Percentiles rank a stretch among this genome's conserved stretches.
phyloP scores from a whole-genome alignment of 441 rosid genomes.

The Arabidopsis hybrid region DNA sequence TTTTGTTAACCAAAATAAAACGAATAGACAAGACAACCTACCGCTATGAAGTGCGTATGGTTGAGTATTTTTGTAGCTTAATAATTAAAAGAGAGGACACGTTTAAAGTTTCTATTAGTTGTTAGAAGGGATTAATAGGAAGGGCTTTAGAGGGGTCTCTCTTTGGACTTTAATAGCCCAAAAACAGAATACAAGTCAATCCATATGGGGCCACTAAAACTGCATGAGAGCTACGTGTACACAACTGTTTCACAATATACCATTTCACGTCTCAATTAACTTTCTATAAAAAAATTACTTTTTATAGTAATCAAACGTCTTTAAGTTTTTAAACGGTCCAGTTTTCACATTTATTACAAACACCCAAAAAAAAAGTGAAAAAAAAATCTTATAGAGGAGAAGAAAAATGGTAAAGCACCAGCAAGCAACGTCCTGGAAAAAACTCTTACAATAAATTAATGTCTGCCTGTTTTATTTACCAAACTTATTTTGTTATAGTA shows the following conservation, averaged over 20 bases:
- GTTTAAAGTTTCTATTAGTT: slow-evolving; percentile 5
- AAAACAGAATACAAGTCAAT: slow-evolving; percentile 42
- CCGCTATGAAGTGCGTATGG: neutral
- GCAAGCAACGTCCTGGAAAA: slow-evolving; percentile 18
- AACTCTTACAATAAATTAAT: slow-evolving; percentile 25
- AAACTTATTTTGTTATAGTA: neutral
- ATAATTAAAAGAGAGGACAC: neutral
- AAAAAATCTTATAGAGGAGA: neutral
- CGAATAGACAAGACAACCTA: neutral
- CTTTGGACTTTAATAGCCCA: slow-evolving; percentile 38
- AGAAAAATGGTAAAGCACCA: neutral
- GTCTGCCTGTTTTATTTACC: slow-evolving; percentile 24
- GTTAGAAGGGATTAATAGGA: neutral
- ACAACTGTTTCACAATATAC: slow-evolving; percentile 14
- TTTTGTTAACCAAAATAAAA: neutral
- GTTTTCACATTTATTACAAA: slow-evolving; percentile 35
- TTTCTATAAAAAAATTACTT: neutral
- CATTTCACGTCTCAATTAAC: slow-evolving; percentile 15
- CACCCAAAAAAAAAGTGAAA: slow-evolving; percentile 6
- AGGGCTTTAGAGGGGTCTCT: slow-evolving; percentile 24
- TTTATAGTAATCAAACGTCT: slow-evolving; percentile 19
- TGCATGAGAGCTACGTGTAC: slow-evolving; percentile 45
- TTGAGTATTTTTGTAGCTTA: neutral
- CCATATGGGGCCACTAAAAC: slow-evolving; percentile 32
- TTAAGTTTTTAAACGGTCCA: slow-evolving; percentile 27